A percentile compares a stretch with the other conserved stretches of the same genome.
Conservation (phyloP, 163 green algal genomes). For the Picocystis sp. region DNA sequence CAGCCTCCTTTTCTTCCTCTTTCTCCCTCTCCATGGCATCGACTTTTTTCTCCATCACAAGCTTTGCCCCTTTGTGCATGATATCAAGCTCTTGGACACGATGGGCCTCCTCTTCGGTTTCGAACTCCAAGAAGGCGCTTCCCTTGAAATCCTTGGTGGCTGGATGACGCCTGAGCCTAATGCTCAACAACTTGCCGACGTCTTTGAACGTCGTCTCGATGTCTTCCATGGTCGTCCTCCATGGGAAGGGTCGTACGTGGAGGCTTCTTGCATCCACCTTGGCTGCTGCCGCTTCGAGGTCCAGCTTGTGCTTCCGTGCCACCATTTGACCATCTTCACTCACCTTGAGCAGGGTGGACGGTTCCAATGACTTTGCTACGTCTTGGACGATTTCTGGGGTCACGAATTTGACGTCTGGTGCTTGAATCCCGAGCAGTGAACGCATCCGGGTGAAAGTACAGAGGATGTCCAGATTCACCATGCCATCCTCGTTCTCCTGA, state of each 20-base stretch:
- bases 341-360: background rate
- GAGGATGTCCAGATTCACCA: conserved; percentile 35
- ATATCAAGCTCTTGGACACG: background rate
- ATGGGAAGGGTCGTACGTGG: conserved; percentile 59
- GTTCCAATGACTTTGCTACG: background rate
- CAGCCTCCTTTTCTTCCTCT: conserved; percentile 5
- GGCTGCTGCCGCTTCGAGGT: conserved; percentile 19
- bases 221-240: conserved; percentile 37
- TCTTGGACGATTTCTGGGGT: background rate
- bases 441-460: conserved; percentile 37
- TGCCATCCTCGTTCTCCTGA: conserved; percentile 26
- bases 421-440: conserved; percentile 12
- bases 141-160: conserved; percentile 68
- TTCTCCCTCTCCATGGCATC: conserved; percentile 33
- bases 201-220: conserved; percentile 35
- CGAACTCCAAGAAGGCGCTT: conserved; percentile 66
- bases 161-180: conserved; percentile 58
- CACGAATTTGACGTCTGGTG: too few relatives aligned
- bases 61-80: conserved; percentile 32
- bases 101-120: conserved; percentile 30
- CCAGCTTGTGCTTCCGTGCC: conserved; percentile 8
- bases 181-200: conserved; percentile 30
- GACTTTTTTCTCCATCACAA: conserved; percentile 45
- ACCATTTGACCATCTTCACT: background rate
- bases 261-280: conserved; percentile 47